Conservation (phyloP, 352 stramenopile species). For the Nothophytophthora sp. region DNA sequence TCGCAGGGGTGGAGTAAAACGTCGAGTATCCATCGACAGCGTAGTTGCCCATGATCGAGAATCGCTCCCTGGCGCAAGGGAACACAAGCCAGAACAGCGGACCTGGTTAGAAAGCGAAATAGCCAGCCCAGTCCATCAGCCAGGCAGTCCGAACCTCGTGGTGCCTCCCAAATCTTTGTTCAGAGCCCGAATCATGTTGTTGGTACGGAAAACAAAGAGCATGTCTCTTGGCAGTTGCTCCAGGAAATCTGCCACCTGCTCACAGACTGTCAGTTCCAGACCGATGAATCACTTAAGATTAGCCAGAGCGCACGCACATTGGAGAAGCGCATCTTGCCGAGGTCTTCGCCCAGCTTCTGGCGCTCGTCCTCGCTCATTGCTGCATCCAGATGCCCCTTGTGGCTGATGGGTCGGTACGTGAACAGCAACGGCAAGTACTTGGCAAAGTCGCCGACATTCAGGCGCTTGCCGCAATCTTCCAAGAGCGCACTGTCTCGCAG, state of each 20-base stretch:
- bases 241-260: conserved; percentile 77
- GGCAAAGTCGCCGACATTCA: conserved; percentile 61
- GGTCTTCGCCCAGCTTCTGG: conserved; percentile 50
- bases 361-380: conserved; percentile 74
- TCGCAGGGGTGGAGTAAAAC: conserved; percentile 29
- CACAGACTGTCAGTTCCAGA: conserved; percentile 7
- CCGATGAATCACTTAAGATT: not conserved
- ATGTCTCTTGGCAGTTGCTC: conserved; percentile 89
- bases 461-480: conserved; percentile 46
- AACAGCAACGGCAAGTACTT: conserved; percentile 87
- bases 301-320: conserved; percentile 43
- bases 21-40: conserved; percentile 61
- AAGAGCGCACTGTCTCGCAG: conserved; percentile 87
- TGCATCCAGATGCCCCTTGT: conserved; percentile 55
- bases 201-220: conserved; percentile 91
- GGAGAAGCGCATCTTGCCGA: conserved; percentile 67
- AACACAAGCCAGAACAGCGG: not conserved
- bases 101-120: too few relatives aligned
- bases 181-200: conserved; percentile 90
- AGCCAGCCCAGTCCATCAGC: too few relatives aligned
- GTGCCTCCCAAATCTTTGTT: conserved; percentile 89
- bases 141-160: conserved; percentile 47
- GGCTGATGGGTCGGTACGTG: conserved; percentile 80
- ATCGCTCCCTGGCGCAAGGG: conserved; percentile 56
- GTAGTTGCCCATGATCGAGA: conserved; percentile 76